These are phyloP conservation scores for Carex myosuroides DNA, from an alignment of 176 grass and related monocot species.

Conservation along the genomic window DNA sequence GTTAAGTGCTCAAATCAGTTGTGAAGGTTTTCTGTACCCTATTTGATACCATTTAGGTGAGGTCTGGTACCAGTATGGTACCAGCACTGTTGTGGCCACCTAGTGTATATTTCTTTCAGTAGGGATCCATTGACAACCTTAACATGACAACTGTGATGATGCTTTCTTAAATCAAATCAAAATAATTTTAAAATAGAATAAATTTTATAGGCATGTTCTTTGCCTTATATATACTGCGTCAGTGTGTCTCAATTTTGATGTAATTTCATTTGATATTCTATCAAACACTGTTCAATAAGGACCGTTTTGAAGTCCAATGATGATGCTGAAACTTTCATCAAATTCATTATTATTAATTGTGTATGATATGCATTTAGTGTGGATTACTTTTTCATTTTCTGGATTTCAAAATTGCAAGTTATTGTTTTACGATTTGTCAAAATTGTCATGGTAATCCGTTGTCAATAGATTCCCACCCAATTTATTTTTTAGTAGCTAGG, in stretches of 20 bases:
- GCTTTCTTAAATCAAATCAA: neutral
- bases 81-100: neutral
- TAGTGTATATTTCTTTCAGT: neutral
- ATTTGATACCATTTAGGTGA: neutral
- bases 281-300: too few species aligned
- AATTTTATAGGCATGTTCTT: neutral
- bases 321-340: too few species aligned
- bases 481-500: too few species aligned
- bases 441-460: too few species aligned
- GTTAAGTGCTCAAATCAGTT: neutral
- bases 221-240: neutral
- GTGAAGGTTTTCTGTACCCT: neutral
- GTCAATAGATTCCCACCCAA: too few species aligned
- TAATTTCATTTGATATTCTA: too few species aligned
- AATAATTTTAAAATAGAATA: neutral
- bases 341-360: too few species aligned
- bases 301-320: too few species aligned
- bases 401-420: too few species aligned
- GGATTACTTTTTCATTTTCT: too few species aligned
- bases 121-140: neutral
- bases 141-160: neutral
- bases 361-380: too few species aligned
- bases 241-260: neutral
- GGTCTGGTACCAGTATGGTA: neutral
- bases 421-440: too few species aligned